Conservation (phyloP, 169 alveolate species). For the Plasmodium coatneyi region DNA sequence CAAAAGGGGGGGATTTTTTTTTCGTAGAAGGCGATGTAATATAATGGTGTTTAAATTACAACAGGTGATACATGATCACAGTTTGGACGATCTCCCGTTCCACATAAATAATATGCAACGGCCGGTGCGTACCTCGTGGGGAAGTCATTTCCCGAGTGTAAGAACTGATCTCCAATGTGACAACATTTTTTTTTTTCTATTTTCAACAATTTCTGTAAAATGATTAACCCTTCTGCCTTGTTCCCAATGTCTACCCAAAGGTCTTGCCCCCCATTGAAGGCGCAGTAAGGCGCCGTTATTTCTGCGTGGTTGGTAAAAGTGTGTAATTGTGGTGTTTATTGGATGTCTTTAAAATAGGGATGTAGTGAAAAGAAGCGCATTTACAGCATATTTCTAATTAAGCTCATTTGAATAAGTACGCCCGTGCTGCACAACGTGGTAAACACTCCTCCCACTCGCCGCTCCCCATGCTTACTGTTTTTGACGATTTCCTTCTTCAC, state of each 20-base stretch:
- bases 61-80: not conserved
- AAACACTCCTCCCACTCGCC: not conserved
- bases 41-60: not conserved
- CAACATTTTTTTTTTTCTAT: constrained; percentile 71
- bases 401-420: not conserved
- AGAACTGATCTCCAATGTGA: constrained; percentile 81
- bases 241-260: constrained; percentile 81
- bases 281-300: constrained; percentile 78
- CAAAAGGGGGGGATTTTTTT: not conserved
- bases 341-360: not conserved
- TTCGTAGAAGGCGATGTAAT: not conserved
- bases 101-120: not conserved
- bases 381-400: not conserved
- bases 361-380: not conserved
- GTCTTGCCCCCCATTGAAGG: constrained; percentile 81
- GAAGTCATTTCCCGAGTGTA: constrained; percentile 77
- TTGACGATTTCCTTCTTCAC: constrained; percentile 46
- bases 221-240: constrained; percentile 76
- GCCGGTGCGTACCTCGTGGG: constrained; percentile 72
- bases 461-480: constrained; percentile 12
- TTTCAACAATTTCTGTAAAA: constrained; percentile 59
- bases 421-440: not conserved
- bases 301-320: not conserved
- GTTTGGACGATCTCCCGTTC: not conserved
- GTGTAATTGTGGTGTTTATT: not conserved